Percentiles rank a stretch among this genome's conserved stretches.
These are phyloP conservation scores for Beauveria sp. DNA, from an alignment of 2,329 filamentous ascomycete genomes.

Conservation along the genomic window DNA sequence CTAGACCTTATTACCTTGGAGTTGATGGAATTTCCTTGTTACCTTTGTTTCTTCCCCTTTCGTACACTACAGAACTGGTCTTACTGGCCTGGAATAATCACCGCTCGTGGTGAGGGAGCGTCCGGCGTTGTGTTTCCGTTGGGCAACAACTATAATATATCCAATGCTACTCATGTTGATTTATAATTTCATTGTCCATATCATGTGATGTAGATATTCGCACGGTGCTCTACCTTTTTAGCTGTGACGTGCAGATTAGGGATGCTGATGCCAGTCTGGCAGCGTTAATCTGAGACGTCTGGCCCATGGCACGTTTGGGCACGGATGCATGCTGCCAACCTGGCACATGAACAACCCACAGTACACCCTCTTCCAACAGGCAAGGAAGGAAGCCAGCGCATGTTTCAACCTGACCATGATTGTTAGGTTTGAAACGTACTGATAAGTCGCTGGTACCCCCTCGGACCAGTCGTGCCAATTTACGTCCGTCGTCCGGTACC, in stretches of 20 bases:
- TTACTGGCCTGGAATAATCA: conserved; percentile 4
- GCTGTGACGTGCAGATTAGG: background rate
- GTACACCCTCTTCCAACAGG: background rate
- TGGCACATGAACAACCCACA: background rate
- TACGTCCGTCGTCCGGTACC: too few species aligned
- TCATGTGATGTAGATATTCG: background rate
- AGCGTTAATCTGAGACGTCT: conserved; percentile 4
- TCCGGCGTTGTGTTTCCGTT: conserved; percentile 1
- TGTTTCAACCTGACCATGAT: conserved; percentile 4
- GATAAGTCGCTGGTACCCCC: background rate
- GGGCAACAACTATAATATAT: background rate
- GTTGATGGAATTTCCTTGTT: conserved; percentile 6
- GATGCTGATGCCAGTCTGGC: background rate
- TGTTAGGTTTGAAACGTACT: background rate
- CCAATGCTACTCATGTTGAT: background rate
- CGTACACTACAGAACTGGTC: conserved; percentile 9
- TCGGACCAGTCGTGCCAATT: background rate
- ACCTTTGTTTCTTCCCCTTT: background rate
- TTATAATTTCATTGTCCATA: too few species aligned
- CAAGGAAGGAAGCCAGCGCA: background rate
- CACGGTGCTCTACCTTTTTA: background rate
- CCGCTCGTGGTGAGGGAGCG: background rate
- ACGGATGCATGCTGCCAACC: background rate
- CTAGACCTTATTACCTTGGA: background rate
- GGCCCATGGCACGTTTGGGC: background rate